phyloP scores from a whole-genome alignment of 305 asterid species.

The Withania somnifera region DNA sequence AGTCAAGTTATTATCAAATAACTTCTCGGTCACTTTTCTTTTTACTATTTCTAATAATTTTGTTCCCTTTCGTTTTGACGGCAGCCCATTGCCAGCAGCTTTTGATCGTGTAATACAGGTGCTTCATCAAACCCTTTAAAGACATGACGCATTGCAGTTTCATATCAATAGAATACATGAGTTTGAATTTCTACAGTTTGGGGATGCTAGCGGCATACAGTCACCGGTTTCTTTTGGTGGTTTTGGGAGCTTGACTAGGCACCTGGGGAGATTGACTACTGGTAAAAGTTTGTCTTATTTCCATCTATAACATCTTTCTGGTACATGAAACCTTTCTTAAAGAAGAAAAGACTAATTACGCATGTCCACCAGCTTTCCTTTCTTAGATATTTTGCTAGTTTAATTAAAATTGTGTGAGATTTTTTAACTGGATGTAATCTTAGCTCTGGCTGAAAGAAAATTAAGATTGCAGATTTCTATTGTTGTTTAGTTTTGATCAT shows the following conservation, averaged over 20 bases:
- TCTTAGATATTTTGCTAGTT: neutral
- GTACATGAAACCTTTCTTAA: neutral
- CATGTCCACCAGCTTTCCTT: neutral
- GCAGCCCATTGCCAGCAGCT: constrained; percentile 85
- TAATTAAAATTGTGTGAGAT: neutral
- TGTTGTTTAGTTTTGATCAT: neutral
- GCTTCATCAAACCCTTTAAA: constrained; percentile 4
- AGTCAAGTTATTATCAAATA: neutral
- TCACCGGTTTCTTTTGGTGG: constrained; percentile 99
- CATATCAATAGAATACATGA: constrained; percentile 11
- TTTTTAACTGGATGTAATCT: neutral
- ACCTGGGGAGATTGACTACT: constrained; percentile 68
- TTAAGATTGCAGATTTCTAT: neutral
- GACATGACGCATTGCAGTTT: constrained; percentile 13
- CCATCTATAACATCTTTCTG: neutral
- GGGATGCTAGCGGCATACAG: constrained; percentile 96
- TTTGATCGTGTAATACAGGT: constrained; percentile 89
- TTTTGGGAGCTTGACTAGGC: constrained; percentile 95
- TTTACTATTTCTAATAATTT: neutral
- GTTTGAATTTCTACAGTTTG: constrained; percentile 52
- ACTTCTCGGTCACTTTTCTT: neutral
- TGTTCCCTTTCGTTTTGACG: constrained; percentile 7
- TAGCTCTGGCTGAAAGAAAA: neutral
- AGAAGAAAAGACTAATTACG: neutral
- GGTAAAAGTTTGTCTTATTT: constrained; percentile 29